phyloP scores from a whole-genome alignment of 208 protist species.

The Leishmania mexicana region DNA sequence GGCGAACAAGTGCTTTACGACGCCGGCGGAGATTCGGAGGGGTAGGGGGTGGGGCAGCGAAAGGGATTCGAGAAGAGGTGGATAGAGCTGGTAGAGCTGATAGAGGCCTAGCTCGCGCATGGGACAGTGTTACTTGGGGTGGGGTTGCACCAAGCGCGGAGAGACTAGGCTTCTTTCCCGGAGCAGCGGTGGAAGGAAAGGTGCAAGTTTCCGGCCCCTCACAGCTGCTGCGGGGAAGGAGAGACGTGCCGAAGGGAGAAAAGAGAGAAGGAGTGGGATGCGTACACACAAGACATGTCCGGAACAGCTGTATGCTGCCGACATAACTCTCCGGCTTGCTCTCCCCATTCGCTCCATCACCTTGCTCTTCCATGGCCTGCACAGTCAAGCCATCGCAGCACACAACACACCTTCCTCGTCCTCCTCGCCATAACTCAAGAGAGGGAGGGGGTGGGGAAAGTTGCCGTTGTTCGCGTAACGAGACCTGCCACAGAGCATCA shows the following conservation, averaged over 20 bases:
- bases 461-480: not conserved
- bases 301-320: not conserved
- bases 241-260: conserved; percentile 1
- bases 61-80: not conserved
- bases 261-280: not conserved
- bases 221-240: not conserved
- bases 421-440: not conserved
- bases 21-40: not conserved
- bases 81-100: not conserved
- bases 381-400: not conserved
- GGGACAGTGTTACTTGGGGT: not conserved
- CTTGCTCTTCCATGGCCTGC: not conserved
- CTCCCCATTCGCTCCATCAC: not conserved
- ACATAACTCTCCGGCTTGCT: not conserved
- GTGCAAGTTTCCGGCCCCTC: not conserved
- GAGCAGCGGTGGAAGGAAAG: not conserved
- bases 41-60: not conserved
- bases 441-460: not conserved
- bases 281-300: not conserved
- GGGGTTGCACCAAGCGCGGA: not conserved
- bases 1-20: not conserved
- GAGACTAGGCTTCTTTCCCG: not conserved
- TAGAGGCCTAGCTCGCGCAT: not conserved
- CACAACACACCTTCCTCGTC: not conserved
- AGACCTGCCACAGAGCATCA: not conserved